Evolutionary conservation across 2,329 filamentous ascomycete genomes (phyloP).

Genomic region (Sarocladium brachiariae): DNA sequence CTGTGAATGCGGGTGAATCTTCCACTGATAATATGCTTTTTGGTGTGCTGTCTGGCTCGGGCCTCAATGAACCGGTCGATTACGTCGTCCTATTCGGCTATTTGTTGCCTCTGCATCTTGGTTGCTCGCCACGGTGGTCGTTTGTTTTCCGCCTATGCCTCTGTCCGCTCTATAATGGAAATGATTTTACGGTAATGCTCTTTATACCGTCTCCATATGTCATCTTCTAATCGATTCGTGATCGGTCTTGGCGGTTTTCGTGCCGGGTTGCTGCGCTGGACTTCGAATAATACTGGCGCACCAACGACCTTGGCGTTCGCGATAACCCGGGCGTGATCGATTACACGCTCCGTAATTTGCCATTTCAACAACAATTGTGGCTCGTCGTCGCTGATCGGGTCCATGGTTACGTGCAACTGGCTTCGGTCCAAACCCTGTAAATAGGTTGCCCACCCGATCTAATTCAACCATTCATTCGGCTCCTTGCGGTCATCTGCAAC

Average conservation of each 20-base stretch:
- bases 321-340: background rate
- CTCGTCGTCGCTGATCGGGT: background rate
- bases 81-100: slow-evolving; percentile 1
- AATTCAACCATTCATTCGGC: background rate
- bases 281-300: background rate
- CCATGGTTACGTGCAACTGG: background rate
- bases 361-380: background rate
- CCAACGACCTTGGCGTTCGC: background rate
- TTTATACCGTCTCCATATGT: slow-evolving; percentile 7
- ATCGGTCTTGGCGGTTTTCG: background rate
- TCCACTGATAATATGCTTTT: slow-evolving; percentile 2
- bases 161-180: slow-evolving; percentile 5
- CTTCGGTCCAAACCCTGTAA: background rate
- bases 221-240: background rate
- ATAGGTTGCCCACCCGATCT: background rate
- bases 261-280: background rate
- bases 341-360: background rate
- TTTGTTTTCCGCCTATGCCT: background rate
- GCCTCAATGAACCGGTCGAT: slow-evolving; percentile 7
- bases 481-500: background rate
- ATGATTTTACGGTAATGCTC: slow-evolving; percentile 6
- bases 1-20: background rate
- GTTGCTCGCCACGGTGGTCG: background rate
- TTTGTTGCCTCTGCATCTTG: background rate
- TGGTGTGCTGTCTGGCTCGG: background rate